Conservation (phyloP, 2,329 filamentous ascomycete species). For the Fusarium pseudoanthophilum region DNA sequence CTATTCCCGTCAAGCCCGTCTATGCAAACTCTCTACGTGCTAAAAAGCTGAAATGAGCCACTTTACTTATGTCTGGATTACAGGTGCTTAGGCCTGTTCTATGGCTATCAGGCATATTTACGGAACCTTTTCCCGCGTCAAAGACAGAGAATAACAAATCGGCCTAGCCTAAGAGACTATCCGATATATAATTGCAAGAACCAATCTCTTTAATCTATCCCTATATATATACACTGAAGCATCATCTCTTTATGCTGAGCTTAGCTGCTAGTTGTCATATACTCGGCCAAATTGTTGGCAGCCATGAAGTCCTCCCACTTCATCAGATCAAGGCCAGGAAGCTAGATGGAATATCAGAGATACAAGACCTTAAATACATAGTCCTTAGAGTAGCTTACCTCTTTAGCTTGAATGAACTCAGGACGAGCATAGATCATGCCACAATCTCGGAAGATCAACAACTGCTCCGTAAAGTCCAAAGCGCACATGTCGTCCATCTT, state of each 20-base stretch:
- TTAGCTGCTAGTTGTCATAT: not conserved
- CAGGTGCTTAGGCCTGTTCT: fast-evolving
- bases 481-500: not conserved
- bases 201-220: not conserved
- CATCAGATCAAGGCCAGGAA: not conserved
- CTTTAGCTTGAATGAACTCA: not conserved
- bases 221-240: not conserved
- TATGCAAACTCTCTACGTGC: too few species aligned
- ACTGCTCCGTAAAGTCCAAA: conserved; percentile 8
- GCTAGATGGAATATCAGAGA: not conserved
- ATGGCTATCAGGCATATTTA: too few species aligned
- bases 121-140: too few species aligned
- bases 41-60: too few species aligned
- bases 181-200: too few species aligned
- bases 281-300: not conserved
- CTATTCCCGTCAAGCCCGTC: too few species aligned
- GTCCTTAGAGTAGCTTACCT: not conserved
- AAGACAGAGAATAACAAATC: too few species aligned
- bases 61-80: too few species aligned
- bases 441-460: not conserved
- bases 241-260: too few species aligned
- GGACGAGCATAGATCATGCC: conserved; percentile 3
- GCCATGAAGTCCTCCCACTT: conserved; percentile 7
- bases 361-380: fast-evolving
- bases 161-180: too few species aligned